These are phyloP conservation scores for Annulohypoxylon maeteangense DNA, from an alignment of 495 filamentous ascomycete species.

Conservation along the genomic window DNA sequence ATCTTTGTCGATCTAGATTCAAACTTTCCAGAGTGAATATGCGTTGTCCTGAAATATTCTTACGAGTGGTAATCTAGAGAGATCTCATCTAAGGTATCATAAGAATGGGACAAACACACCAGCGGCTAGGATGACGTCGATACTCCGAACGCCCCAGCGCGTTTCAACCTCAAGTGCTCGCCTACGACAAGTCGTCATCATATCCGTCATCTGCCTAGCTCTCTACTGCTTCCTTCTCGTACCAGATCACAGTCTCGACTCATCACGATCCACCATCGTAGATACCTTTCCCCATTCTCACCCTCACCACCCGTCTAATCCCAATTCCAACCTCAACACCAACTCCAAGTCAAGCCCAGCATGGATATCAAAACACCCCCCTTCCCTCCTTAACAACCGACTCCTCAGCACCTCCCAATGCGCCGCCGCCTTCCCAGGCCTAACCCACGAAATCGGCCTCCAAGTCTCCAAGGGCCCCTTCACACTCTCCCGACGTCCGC, in stretches of 20 bases:
- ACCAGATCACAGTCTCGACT: conserved; percentile 40
- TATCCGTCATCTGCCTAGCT: conserved; percentile 45
- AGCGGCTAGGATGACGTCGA: conserved; percentile 26
- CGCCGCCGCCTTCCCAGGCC: conserved; percentile 55
- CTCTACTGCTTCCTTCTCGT: conserved; percentile 54
- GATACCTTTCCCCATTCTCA: conserved; percentile 21
- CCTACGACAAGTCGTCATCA: conserved; percentile 47
- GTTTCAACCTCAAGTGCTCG: conserved; percentile 35
- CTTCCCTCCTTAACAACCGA: conserved; percentile 51
- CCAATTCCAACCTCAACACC: not conserved
- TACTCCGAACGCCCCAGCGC: conserved; percentile 18
- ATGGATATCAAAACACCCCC: conserved; percentile 21
- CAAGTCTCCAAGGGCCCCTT: conserved; percentile 59
- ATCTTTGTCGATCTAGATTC: not conserved
- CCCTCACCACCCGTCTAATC: not conserved
- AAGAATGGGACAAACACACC: not conserved
- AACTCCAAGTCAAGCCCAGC: not conserved
- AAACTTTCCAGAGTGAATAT: not conserved
- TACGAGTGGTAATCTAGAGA: not conserved
- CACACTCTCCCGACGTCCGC: conserved; percentile 49
- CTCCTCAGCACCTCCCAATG: conserved; percentile 57
- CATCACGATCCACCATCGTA: conserved; percentile 35
- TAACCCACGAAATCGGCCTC: conserved; percentile 58
- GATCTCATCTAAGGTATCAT: not conserved
- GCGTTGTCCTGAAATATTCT: not conserved